These are phyloP conservation scores for Lunasporangiospora selenospora DNA, from an alignment of 192 early-diverging fungal genomes.

Conservation along the genomic window DNA sequence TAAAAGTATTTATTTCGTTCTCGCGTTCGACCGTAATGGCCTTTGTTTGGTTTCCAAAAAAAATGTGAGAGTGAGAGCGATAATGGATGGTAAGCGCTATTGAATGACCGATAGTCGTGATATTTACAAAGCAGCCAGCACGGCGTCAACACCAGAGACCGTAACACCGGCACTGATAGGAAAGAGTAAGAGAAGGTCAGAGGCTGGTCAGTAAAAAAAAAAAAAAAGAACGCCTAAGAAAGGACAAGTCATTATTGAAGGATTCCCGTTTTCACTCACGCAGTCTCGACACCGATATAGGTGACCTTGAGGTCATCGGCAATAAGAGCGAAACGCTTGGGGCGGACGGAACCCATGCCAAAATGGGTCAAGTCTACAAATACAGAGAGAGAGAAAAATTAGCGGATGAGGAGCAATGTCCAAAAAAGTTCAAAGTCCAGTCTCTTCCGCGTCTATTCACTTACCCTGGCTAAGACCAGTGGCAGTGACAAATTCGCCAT, in stretches of 20 bases:
- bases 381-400: constrained; percentile 5
- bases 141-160: constrained; percentile 62
- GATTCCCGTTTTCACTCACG: constrained; percentile 5
- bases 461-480: constrained; percentile 66
- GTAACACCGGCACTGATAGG: constrained; percentile 54
- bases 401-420: too few species aligned
- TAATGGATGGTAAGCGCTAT: neutral
- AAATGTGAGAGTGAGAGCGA: neutral
- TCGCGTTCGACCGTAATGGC: too few species aligned
- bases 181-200: neutral
- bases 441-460: constrained; percentile 11
- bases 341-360: constrained; percentile 70
- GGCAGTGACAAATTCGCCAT: constrained; percentile 68
- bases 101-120: neutral
- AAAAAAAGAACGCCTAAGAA: neutral
- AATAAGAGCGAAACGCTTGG: constrained; percentile 76
- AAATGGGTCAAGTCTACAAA: constrained; percentile 58
- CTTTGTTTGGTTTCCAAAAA: too few species aligned
- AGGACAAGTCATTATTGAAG: neutral
- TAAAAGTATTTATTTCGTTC: neutral
- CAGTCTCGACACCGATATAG: constrained; percentile 74
- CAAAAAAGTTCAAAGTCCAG: neutral
- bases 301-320: constrained; percentile 75
- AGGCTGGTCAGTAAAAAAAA: neutral
- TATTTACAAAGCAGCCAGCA: constrained; percentile 63